These are phyloP conservation scores for Gynandropsis gynandra DNA, from an alignment of 345 rosid genomes.

Conservation along the genomic window DNA sequence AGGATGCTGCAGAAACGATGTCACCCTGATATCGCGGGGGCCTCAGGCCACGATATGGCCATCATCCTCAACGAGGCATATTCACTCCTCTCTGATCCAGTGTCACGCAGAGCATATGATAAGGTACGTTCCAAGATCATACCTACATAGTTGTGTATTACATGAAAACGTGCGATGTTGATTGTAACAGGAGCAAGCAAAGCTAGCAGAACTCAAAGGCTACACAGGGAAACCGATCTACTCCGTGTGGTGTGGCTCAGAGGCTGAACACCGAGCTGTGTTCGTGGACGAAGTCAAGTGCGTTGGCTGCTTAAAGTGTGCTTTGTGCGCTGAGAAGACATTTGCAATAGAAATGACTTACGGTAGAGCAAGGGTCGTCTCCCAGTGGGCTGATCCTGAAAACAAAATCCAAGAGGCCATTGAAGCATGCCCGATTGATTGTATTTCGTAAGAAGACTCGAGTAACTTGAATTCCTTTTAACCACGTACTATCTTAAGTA, in stretches of 20 bases:
- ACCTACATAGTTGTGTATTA: no score
- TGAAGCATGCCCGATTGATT: slow-evolving; percentile 72
- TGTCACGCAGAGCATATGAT: slow-evolving; percentile 63
- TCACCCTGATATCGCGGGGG: slow-evolving; percentile 82
- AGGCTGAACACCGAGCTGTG: slow-evolving; percentile 64
- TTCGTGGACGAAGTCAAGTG: slow-evolving; percentile 93
- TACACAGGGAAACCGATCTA: slow-evolving; percentile 71
- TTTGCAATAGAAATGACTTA: slow-evolving; percentile 69
- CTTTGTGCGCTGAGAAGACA: slow-evolving; percentile 66
- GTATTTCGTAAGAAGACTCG: slow-evolving; percentile 63
- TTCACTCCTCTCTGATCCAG: slow-evolving; percentile 58
- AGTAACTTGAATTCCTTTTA: no score
- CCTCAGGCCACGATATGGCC: slow-evolving; percentile 81
- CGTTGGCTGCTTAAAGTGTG: slow-evolving; percentile 89
- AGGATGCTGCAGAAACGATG: slow-evolving; percentile 68
- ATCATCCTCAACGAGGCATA: slow-evolving; percentile 80
- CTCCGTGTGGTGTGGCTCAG: slow-evolving; percentile 74
- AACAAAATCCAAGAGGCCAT: slow-evolving; percentile 66
- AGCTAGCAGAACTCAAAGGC: slow-evolving; percentile 56
- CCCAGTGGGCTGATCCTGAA: slow-evolving; percentile 93
- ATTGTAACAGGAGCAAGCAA: slow-evolving; percentile 60
- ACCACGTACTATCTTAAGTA: no score
- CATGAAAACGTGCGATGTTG: no score
- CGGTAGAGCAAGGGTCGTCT: slow-evolving; percentile 89
- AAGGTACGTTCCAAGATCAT: slow-evolving; percentile 34